These are phyloP conservation scores for Blastobotrys robertii DNA, from an alignment of 805 yeast genomes.

Conservation along the genomic window DNA sequence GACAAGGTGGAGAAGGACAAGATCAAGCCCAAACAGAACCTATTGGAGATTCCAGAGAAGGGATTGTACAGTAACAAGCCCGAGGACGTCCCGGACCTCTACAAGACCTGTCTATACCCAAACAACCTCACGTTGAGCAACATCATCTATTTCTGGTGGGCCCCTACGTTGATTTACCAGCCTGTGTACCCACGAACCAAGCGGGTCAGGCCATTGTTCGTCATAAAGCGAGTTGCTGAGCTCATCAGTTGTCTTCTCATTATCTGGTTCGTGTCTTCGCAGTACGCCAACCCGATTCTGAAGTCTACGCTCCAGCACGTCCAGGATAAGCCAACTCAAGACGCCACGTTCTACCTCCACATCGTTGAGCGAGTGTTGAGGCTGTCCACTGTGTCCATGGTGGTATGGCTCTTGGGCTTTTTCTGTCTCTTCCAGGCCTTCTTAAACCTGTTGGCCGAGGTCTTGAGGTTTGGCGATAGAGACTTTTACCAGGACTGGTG, in stretches of 20 bases:
- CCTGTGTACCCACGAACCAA: constrained; percentile 36
- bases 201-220: constrained; percentile 24
- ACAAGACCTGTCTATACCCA: constrained; percentile 32
- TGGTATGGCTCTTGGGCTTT: constrained; percentile 36
- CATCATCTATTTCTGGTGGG: constrained; percentile 33
- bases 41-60: too few relatives aligned
- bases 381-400: constrained; percentile 32
- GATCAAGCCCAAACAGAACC: constrained; percentile 1
- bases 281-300: constrained; percentile 37
- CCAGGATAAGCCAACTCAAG: constrained; percentile 16
- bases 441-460: constrained; percentile 36
- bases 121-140: constrained; percentile 30
- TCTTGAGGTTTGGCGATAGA: constrained; percentile 36
- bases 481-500: constrained; percentile 42
- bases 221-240: constrained; percentile 29
- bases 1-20: constrained; percentile 3
- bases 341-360: constrained; percentile 6
- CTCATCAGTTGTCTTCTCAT: constrained; percentile 25
- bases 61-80: too few relatives aligned
- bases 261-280: constrained; percentile 32
- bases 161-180: constrained; percentile 40
- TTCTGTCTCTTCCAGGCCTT: constrained; percentile 34
- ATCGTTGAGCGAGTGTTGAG: constrained; percentile 30
- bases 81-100: constrained; percentile 8
- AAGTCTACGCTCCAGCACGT: constrained; percentile 26